Conservation (phyloP, 805 yeast genomes). For the Grigorovia jiainica region DNA sequence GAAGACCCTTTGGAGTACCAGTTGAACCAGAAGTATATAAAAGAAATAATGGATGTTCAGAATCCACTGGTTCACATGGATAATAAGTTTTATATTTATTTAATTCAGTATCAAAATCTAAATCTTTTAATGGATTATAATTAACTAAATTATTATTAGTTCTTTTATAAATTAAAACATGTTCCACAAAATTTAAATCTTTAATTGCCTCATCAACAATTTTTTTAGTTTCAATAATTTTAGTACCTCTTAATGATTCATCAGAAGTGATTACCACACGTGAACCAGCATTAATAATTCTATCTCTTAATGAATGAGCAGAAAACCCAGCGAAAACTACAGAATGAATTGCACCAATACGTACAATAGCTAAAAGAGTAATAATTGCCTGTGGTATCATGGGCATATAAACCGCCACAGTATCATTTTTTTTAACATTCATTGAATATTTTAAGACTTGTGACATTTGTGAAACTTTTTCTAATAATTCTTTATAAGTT, state of each 20-base stretch:
- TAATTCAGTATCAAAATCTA: constrained; percentile 68
- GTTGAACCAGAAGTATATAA: constrained; percentile 83
- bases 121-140: constrained; percentile 51
- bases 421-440: constrained; percentile 74
- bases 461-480: constrained; percentile 61
- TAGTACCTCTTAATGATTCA: constrained; percentile 79
- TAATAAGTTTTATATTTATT: constrained; percentile 55
- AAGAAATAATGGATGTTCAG: constrained; percentile 78
- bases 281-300: constrained; percentile 64
- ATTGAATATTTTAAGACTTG: constrained; percentile 49
- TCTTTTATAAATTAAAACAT: constrained; percentile 65
- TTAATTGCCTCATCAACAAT: constrained; percentile 73
- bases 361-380: constrained; percentile 64
- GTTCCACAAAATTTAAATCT: constrained; percentile 47
- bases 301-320: constrained; percentile 59
- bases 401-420: constrained; percentile 79
- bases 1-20: constrained; percentile 83
- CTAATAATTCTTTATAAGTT: constrained; percentile 63
- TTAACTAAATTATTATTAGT: constrained; percentile 45
- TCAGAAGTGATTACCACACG: constrained; percentile 70
- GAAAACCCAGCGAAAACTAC: constrained; percentile 83
- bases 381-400: constrained; percentile 76
- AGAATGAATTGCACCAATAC: constrained; percentile 79
- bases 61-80: constrained; percentile 64
- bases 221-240: constrained; percentile 68